Percentiles rank a stretch among this genome's conserved stretches.
Conservation (phyloP, 768 basidiomycete species). For the Inosperma sp. region DNA sequence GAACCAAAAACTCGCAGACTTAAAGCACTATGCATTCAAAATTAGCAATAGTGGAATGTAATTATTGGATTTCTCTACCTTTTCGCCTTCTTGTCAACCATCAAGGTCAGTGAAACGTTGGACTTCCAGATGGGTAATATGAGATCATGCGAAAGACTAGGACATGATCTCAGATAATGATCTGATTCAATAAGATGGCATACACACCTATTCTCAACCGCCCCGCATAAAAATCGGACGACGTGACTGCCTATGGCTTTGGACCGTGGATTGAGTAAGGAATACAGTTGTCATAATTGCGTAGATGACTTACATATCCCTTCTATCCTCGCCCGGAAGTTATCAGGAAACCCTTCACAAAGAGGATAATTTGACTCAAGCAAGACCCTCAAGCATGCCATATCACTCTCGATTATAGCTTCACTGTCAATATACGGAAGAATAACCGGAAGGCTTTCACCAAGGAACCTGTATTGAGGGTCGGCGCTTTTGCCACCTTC, state of each 20-base stretch:
- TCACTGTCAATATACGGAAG: conserved; percentile 72
- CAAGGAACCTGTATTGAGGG: conserved; percentile 69
- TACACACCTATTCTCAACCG: conserved; percentile 49
- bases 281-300: conserved; percentile 4
- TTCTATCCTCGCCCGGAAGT: conserved; percentile 53
- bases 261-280: background rate
- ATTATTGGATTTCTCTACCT: conserved; percentile 45
- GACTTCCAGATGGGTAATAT: conserved; percentile 97
- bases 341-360: conserved; percentile 54
- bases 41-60: conserved; percentile 1
- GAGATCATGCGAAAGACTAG: conserved; percentile 71
- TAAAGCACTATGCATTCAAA: conserved; percentile 56
- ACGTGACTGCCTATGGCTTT: conserved; percentile 70
- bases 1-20: conserved; percentile 80
- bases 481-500: conserved; percentile 62
- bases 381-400: conserved; percentile 57
- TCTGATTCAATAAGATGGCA: conserved; percentile 28
- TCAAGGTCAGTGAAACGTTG: conserved; percentile 76
- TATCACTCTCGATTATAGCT: conserved; percentile 55
- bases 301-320: conserved; percentile 45
- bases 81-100: conserved; percentile 97
- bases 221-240: conserved; percentile 46
- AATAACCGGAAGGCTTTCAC: conserved; percentile 80
- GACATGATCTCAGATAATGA: conserved; percentile 7
- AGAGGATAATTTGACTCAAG: conserved; percentile 80